phyloP scores from a whole-genome alignment of 2,329 filamentous ascomycete genomes.

The Emergomyces africanus region DNA sequence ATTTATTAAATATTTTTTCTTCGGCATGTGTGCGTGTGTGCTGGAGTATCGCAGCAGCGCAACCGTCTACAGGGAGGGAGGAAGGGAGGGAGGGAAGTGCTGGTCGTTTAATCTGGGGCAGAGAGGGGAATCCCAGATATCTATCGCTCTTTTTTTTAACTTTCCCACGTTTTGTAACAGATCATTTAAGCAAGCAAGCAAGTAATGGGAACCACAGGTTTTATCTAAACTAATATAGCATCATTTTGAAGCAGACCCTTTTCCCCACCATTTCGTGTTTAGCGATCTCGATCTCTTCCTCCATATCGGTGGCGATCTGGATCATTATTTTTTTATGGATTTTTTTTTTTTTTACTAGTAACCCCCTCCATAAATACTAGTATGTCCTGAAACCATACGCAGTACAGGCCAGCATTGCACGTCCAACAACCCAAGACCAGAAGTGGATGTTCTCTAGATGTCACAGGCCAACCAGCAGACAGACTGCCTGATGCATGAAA shows the following conservation, averaged over 20 bases:
- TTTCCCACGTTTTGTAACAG: not conserved
- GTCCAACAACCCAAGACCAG: not conserved
- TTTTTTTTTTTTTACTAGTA: too few species aligned
- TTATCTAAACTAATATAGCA: not conserved
- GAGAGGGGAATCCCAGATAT: too few species aligned
- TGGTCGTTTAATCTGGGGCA: too few species aligned
- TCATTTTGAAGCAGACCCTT: not conserved
- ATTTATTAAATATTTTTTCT: too few species aligned
- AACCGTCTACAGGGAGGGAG: too few species aligned
- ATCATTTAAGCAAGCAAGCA: not conserved
- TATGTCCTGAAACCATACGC: not conserved
- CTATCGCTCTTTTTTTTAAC: too few species aligned
- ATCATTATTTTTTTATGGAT: too few species aligned
- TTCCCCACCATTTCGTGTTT: not conserved
- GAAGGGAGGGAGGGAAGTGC: too few species aligned
- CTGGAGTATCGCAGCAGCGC: too few species aligned
- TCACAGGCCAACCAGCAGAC: not conserved
- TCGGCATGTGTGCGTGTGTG: too few species aligned
- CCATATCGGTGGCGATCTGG: not conserved
- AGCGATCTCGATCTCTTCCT: not conserved
- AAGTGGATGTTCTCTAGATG: not conserved
- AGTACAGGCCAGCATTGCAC: not conserved
- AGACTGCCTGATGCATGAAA: not conserved
- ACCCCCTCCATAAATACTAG: too few species aligned
- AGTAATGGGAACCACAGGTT: not conserved